Evolutionary conservation across 495 filamentous ascomycete species (phyloP), one percentile per base, ranked within the genome.

Genomic region (Elaphomyces granulatus): DNA sequence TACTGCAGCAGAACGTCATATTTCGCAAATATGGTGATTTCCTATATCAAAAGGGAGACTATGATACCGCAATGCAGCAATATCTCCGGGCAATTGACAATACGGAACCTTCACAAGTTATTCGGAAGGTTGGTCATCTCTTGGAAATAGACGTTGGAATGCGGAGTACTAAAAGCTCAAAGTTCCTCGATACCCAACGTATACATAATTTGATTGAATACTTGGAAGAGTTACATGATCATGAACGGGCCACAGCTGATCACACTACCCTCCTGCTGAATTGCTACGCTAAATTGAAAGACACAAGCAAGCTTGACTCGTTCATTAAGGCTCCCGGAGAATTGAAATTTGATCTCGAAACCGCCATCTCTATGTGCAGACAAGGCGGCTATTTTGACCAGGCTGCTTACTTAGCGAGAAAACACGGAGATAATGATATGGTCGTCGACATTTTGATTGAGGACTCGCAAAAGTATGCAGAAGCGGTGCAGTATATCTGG

Each of bases 131-230:
- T 46, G 20, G 50, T 46, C 21, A n/a, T n/a, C n/a, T n/a, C n/a
- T n/a, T n/a, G n/a, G n/a, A n/a, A n/a, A n/a, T n/a, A 9, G n/a
- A 12, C 10, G 16, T 18, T 15, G 23, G 12, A 4, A 35, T 34
- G 8, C 4, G 12, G 17, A 17, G 28, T n/a, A 7, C 35, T 43
- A 15, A 43, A 18, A 33, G 17, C 1, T 19, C 20, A 34, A 23
- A 86, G 78, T 94, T 87, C 47, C 68, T 98, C 17, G 90, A 96
- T 47, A 95, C 87, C 0, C 88, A 96, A 63, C 71, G 87, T 48
- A 94, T 98, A 56, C 85, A 94, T 45, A 95, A 96, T 51, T 65
- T 98, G 12, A 98, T 98, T 47, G 87, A 95, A 56, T 98, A 96
- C 52, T 72, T 98, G 8, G 90, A 98, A 63, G 86, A 95, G 57